Base-by-base conservation (phyloP, 176 grass and related monocot species). In the Paspalum vaginatum region DNA sequence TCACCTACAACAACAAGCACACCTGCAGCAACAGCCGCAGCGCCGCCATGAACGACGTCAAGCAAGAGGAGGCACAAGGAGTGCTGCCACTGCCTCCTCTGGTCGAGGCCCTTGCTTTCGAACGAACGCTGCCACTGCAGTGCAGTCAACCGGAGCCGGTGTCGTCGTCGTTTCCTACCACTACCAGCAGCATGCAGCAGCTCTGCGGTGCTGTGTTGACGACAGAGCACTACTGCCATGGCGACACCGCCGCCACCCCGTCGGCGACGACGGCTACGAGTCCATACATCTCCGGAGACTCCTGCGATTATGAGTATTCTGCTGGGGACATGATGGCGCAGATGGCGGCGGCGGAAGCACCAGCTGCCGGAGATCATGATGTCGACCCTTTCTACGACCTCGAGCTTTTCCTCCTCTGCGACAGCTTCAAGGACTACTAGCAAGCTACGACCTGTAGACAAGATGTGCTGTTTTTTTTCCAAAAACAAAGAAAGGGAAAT, bases 1-100 rank as follows among this genome's bases (percentile, higher is more conserved):
- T 77, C 41, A 84, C 73, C 9, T 84, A 84, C 82, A 84, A 10
- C 41, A 68, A 68, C 1, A 63, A 77, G 0, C 82, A 84, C 72
- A 84, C 82, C 1, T 83, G 61, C 70, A 37, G 32, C 80, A 54
- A 49, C 70, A 54, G 44, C 9, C 2, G 20, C 18, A 7, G 21
- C 15, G 1, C 18, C 45, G 57, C 58, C 58, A 61, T 61, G 24
- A 32, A 61, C 24, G 32, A 27, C 24, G 32, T 63, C 26, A 63
- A 63, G 61, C 61, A 18, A 63, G 27, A 61, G 27, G 12, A 16
- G 17, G 26, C 61, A 4, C 61, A 1, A 32, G 32, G 32, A 32
- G 32, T 0, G n/a, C n/a, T 9, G 13, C 2, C 8, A 26, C 59
- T 37, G 26, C 60, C 60, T 62, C 2, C 13, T 32, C 26, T 62